A percentile compares a stretch with the other conserved stretches of the same genome.
phyloP scores from a whole-genome alignment of 768 basidiomycete species.

The Boletus sp. region DNA sequence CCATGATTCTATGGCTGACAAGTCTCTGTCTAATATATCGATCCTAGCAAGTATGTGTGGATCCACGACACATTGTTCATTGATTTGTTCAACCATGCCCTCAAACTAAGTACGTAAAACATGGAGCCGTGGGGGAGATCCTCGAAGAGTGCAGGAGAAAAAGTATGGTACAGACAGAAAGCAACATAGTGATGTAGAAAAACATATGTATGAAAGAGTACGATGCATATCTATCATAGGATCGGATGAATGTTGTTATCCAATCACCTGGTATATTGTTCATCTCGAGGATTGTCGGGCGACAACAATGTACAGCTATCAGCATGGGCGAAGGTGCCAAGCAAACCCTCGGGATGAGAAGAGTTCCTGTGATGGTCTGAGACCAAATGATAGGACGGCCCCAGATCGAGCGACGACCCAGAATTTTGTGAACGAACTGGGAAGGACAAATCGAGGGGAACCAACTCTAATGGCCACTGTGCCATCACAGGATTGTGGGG shows the following conservation, averaged over 20 bases:
- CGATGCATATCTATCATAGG: not conserved
- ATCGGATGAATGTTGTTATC: not conserved
- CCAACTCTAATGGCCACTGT: slow-evolving; percentile 1
- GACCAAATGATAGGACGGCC: not conserved
- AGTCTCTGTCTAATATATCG: not conserved
- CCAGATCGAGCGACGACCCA: not conserved
- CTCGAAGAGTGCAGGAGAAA: not conserved
- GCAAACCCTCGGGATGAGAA: not conserved
- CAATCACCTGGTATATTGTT: not conserved
- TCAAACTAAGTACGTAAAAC: not conserved
- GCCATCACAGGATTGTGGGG: slow-evolving; percentile 1
- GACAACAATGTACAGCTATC: slow-evolving; percentile 7
- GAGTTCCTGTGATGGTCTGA: slow-evolving; percentile 2
- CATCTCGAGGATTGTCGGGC: slow-evolving; percentile 1
- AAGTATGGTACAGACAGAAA: not conserved
- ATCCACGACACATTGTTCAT: not conserved
- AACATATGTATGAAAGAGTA: not conserved
- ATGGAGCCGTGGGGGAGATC: not conserved
- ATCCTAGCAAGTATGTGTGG: not conserved
- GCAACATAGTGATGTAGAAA: not conserved
- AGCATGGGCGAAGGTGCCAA: not conserved
- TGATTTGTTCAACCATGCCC: not conserved
- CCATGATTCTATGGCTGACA: not conserved
- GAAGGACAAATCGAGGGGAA: not conserved
- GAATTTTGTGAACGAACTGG: not conserved